These are phyloP conservation scores for Globisporangium mamillatum DNA, from an alignment of 352 stramenopile genomes.

Conservation along the genomic window DNA sequence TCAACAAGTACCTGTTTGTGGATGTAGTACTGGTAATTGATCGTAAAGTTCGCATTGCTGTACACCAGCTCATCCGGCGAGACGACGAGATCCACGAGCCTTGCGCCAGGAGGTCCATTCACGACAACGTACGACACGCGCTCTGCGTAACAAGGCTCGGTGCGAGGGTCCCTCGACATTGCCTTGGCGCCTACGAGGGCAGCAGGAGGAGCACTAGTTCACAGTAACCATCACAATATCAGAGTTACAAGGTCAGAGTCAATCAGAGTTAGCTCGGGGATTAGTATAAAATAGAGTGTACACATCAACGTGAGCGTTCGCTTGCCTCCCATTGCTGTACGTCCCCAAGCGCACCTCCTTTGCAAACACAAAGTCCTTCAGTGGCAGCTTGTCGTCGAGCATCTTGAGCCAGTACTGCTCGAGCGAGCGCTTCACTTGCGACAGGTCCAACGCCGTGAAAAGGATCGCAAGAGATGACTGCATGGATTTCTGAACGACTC, in stretches of 20 bases:
- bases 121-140: constrained; percentile 91
- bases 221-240: background rate
- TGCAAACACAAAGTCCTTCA: constrained; percentile 81
- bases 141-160: constrained; percentile 81
- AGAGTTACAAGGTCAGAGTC: constrained; percentile 1
- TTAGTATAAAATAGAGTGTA: background rate
- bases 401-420: constrained; percentile 67
- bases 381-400: constrained; percentile 55
- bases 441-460: constrained; percentile 72
- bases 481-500: constrained; percentile 79
- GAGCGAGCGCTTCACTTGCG: constrained; percentile 58
- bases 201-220: constrained; percentile 58
- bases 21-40: constrained; percentile 94
- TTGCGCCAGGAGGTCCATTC: constrained; percentile 77
- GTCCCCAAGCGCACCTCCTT: constrained; percentile 86
- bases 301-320: background rate
- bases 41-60: constrained; percentile 36
- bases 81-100: constrained; percentile 90
- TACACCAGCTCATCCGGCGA: constrained; percentile 69
- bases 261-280: background rate
- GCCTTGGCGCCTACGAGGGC: constrained; percentile 77
- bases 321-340: constrained; percentile 59
- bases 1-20: constrained; percentile 66
- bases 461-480: constrained; percentile 54
- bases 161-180: constrained; percentile 72